phyloP scores from a whole-genome alignment of 2,329 filamentous ascomycete species.

The Chaetothyriales sp. region DNA sequence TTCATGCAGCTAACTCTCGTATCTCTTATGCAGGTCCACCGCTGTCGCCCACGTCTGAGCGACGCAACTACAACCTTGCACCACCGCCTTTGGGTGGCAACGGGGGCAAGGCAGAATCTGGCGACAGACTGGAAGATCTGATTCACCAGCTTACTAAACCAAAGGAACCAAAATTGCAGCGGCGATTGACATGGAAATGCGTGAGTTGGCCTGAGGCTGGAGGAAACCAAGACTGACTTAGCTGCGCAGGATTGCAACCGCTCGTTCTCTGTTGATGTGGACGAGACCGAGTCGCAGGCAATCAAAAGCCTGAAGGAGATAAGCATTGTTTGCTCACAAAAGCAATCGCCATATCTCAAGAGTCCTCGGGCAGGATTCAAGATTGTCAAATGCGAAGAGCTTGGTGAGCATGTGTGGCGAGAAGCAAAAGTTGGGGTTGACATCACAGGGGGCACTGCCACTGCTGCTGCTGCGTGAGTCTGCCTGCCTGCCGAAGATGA shows the following conservation, averaged over 20 bases:
- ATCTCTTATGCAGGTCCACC: neutral
- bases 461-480: neutral
- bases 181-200: conserved; percentile 18
- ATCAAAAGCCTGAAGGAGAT: conserved; percentile 17
- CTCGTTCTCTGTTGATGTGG: conserved; percentile 17
- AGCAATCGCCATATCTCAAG: conserved; percentile 17
- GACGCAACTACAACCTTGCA: conserved; percentile 15
- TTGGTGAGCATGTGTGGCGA: conserved; percentile 10
- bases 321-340: conserved; percentile 18
- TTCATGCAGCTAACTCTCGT: neutral
- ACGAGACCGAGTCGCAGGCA: conserved; percentile 15
- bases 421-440: neutral
- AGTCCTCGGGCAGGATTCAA: conserved; percentile 15
- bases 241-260: conserved; percentile 14
- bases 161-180: conserved; percentile 16
- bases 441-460: neutral
- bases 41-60: conserved; percentile 7
- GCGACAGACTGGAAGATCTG: conserved; percentile 17
- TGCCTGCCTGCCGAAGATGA: neutral
- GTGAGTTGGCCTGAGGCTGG: conserved; percentile 8
- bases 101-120: conserved; percentile 4
- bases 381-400: conserved; percentile 17
- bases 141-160: conserved; percentile 18
- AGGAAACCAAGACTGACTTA: neutral
- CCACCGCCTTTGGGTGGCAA: conserved; percentile 10